Evolutionary conservation across 2,329 filamentous ascomycete species (phyloP), one percentile per base, ranked within the genome.

Genomic region (Bipolaris bicolor): DNA sequence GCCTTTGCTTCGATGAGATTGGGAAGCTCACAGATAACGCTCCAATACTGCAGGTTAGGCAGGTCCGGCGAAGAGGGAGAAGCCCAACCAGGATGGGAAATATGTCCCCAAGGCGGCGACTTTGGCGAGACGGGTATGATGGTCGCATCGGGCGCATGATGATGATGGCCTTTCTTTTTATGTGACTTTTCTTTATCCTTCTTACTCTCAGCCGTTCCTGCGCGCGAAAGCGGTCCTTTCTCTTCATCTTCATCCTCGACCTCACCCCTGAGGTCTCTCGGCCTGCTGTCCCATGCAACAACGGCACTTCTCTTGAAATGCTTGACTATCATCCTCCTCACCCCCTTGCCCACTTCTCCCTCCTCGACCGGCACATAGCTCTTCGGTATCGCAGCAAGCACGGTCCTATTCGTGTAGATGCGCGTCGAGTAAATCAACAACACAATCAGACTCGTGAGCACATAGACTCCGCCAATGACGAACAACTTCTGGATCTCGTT

Each of bases 1-100:
- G 92, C 94, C 75, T 94, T 94, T 9, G 91, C 94, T 79, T 98
- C 94, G 61, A 98, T 90, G 26, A 98, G 83, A 71, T 96, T 89
- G 1, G 93, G 91, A 22, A 99, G 82, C 76, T 98, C 94, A 36
- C 85, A 83, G 16, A 97, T 82, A 22, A 99, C 91, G 1, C 87
- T 87, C 66, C 83, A 84, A 76, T 96, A 98, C 63, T 96, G 88
- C n/a, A 98, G 78, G 69, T 91, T 87, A 4, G 91, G 88, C 16
- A 95, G 79, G 70, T 95, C 90, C 7, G 84, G 80, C 1, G 87
- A 89, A 29, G 85, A 84, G 5, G 94, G 94, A 2, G 92, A 90
- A 2, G 90, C 89, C 94, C 95, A 98, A 49, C 94, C 95, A 15
- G 87, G 82, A 73, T 99, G 95, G 58, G 90, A 86, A 50, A 98